Percentiles rank a stretch among this genome's conserved stretches.
phyloP scores from a whole-genome alignment of 305 asterid species.

The Fraxinus xanthoxyloides region DNA sequence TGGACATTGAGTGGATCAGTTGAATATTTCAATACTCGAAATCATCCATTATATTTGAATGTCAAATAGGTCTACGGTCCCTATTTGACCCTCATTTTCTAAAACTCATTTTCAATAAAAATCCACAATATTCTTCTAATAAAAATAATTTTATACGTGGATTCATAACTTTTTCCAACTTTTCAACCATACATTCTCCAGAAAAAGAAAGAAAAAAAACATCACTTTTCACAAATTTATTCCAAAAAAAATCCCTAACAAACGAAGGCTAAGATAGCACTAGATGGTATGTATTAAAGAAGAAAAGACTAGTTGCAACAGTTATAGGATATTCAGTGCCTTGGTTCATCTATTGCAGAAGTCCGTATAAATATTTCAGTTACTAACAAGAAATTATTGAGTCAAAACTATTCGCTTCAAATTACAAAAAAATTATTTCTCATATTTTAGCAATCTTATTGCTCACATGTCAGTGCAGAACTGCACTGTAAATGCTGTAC shows the following conservation, averaged over 20 bases:
- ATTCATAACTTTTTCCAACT: no score
- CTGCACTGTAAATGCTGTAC: constrained; percentile 4
- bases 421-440: background rate
- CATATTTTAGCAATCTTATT: constrained; percentile 6
- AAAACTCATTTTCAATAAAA: no score
- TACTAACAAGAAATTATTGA: background rate
- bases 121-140: background rate
- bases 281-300: background rate
- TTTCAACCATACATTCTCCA: background rate
- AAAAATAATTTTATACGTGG: no score
- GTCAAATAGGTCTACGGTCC: no score
- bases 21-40: no score
- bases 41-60: no score
- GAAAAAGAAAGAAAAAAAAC: no score
- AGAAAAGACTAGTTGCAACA: background rate
- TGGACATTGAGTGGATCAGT: no score
- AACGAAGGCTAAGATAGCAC: background rate
- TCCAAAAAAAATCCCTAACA: background rate
- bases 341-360: background rate
- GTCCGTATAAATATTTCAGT: background rate
- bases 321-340: background rate
- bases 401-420: background rate
- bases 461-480: background rate
- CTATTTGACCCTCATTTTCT: background rate
- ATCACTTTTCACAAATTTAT: background rate